Evolutionary conservation across 2,329 filamentous ascomycete genomes (phyloP).

Genomic region (Cercospora brassicicola): DNA sequence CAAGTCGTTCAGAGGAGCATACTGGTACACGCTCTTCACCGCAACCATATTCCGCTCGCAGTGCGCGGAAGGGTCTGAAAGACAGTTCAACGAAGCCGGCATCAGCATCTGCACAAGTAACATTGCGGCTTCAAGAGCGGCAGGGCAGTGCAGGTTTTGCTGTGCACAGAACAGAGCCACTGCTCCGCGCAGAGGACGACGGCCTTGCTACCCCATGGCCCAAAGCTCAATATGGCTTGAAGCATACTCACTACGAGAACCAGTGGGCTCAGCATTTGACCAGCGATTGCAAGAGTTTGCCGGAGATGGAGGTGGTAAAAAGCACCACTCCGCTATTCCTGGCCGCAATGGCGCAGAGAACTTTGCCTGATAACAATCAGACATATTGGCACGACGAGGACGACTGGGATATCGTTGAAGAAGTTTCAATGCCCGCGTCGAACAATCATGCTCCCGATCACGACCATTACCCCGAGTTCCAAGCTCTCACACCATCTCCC

Average conservation of each 20-base stretch:
- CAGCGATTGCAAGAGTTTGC: not conserved
- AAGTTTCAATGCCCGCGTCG: not conserved
- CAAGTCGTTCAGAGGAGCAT: not conserved
- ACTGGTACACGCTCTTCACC: not conserved
- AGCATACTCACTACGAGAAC: not conserved
- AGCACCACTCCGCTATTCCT: constrained; percentile 1
- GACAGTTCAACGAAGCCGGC: not conserved
- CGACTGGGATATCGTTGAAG: not conserved
- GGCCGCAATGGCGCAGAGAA: not conserved
- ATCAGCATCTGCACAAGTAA: not conserved
- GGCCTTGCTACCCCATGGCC: not conserved
- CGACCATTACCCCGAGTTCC: not conserved
- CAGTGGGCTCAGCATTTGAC: not conserved
- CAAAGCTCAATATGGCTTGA: not conserved
- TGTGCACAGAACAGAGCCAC: not conserved
- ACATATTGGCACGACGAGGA: not conserved
- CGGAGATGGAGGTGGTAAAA: not conserved
- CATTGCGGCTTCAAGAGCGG: not conserved
- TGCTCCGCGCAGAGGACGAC: not conserved
- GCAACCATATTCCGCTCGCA: not conserved
- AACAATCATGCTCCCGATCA: not conserved
- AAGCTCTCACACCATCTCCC: not conserved
- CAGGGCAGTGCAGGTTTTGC: not conserved
- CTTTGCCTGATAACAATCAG: not conserved
- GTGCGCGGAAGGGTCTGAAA: not conserved